Conservation (phyloP, 2,329 filamentous ascomycete species). For the Penicillium sp. region DNA sequence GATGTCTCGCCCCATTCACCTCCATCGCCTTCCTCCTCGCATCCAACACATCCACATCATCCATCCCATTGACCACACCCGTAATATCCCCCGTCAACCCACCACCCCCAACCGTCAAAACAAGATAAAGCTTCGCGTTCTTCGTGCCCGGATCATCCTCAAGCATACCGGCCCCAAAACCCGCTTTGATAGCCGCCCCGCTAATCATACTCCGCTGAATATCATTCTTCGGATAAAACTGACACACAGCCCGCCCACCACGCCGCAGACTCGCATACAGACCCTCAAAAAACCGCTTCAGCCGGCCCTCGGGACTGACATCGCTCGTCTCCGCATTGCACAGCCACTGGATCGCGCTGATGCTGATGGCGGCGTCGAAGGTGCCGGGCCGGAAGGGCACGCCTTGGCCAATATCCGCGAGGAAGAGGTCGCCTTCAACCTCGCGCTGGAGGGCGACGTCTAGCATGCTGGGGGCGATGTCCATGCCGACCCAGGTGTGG, state of each 20-base stretch:
- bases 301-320: constrained; percentile 73
- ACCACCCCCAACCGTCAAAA: constrained; percentile 83
- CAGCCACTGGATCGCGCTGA: constrained; percentile 96
- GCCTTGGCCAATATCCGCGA: constrained; percentile 94
- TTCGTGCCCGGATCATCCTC: constrained; percentile 97
- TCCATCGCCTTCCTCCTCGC: constrained; percentile 55
- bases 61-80: constrained; percentile 84
- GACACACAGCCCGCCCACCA: constrained; percentile 88
- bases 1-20: constrained; percentile 48
- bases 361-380: constrained; percentile 94
- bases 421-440: constrained; percentile 88
- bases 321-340: constrained; percentile 93
- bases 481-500: constrained; percentile 97
- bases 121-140: constrained; percentile 93
- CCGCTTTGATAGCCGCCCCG: constrained; percentile 84
- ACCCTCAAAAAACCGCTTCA: constrained; percentile 88
- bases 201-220: constrained; percentile 90
- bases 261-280: constrained; percentile 81
- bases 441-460: constrained; percentile 89
- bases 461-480: constrained; percentile 95
- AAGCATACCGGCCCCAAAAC: constrained; percentile 90
- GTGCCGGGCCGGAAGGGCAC: constrained; percentile 88
- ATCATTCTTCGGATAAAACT: constrained; percentile 98
- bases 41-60: constrained; percentile 80
- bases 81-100: constrained; percentile 74